A percentile compares a stretch with the other conserved stretches of the same genome.
Conservation (phyloP, 129 eudicot species). For the Ambrosia trifida region DNA sequence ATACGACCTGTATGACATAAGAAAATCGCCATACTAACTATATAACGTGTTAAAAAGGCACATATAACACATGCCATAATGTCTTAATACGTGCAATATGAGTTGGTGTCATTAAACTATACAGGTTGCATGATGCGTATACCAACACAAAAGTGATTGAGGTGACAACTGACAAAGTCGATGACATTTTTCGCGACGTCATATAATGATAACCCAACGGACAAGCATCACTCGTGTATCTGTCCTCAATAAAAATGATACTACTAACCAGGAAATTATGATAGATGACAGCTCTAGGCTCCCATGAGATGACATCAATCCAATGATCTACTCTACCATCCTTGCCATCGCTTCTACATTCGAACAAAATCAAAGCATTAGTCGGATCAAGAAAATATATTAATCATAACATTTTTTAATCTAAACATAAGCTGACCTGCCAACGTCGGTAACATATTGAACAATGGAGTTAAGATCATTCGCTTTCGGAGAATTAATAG, state of each 20-base stretch:
- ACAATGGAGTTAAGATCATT: slow-evolving; percentile 63
- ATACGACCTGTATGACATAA: too few relatives aligned
- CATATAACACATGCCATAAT: too few relatives aligned
- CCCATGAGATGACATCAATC: slow-evolving; percentile 75
- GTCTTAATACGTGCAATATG: too few relatives aligned
- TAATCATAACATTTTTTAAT: not conserved
- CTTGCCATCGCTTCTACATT: slow-evolving; percentile 35
- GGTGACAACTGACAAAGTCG: too few relatives aligned
- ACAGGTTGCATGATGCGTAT: too few relatives aligned
- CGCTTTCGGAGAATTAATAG: slow-evolving; percentile 31
- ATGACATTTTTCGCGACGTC: too few relatives aligned
- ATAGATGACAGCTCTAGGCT: slow-evolving; percentile 66
- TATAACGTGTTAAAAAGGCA: too few relatives aligned
- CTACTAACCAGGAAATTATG: slow-evolving; percentile 51
- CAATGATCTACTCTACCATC: slow-evolving; percentile 52
- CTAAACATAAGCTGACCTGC: slow-evolving; percentile 39
- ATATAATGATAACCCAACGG: too few relatives aligned
- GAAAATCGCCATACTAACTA: too few relatives aligned
- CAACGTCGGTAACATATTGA: slow-evolving; percentile 30
- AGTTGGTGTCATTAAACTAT: too few relatives aligned
- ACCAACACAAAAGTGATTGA: too few relatives aligned
- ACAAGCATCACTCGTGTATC: too few relatives aligned
- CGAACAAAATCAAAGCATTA: slow-evolving; percentile 10
- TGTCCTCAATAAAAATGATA: not conserved
- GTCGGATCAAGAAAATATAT: not conserved